Conservation (phyloP, 305 asterid genomes). For the Solanum aculeatissimum region DNA sequence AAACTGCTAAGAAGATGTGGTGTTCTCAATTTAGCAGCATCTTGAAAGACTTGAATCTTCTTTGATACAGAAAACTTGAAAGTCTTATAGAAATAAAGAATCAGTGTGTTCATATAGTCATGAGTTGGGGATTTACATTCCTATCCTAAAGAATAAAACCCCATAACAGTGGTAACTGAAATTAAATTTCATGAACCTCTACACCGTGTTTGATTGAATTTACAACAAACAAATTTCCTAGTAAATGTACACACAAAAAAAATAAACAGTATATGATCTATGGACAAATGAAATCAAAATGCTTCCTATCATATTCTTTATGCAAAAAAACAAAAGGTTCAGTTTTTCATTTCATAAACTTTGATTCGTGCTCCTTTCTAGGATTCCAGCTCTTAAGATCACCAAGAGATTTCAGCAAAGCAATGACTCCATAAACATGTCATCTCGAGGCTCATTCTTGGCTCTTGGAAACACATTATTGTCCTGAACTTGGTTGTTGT, state of each 20-base stretch:
- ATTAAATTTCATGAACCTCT: background rate
- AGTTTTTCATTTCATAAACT: background rate
- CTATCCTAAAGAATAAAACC: background rate
- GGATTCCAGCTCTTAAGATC: background rate
- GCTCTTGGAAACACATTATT: slow-evolving; percentile 21
- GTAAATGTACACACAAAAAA: slow-evolving; percentile 6
- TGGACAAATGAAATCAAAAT: slow-evolving; percentile 22
- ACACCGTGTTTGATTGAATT: slow-evolving; percentile 3
- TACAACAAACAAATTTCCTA: slow-evolving; percentile 1
- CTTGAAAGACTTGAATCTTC: background rate
- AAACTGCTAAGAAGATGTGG: background rate
- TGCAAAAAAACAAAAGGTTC: background rate
- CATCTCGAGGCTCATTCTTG: slow-evolving; percentile 56
- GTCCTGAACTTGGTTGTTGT: slow-evolving; percentile 11
- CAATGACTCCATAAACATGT: slow-evolving; percentile 41
- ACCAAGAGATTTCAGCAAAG: slow-evolving; percentile 14
- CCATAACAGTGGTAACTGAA: background rate
- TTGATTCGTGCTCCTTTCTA: background rate
- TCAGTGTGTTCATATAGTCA: background rate
- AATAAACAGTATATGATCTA: slow-evolving; percentile 2
- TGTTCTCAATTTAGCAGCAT: background rate
- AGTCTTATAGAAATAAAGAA: background rate
- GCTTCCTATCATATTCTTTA: background rate
- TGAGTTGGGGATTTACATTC: background rate
- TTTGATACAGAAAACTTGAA: background rate